Evolutionary conservation across 2,329 filamentous ascomycete genomes (phyloP), one percentile per base, ranked within the genome.

Genomic region (Emmonsiellopsis sp.): DNA sequence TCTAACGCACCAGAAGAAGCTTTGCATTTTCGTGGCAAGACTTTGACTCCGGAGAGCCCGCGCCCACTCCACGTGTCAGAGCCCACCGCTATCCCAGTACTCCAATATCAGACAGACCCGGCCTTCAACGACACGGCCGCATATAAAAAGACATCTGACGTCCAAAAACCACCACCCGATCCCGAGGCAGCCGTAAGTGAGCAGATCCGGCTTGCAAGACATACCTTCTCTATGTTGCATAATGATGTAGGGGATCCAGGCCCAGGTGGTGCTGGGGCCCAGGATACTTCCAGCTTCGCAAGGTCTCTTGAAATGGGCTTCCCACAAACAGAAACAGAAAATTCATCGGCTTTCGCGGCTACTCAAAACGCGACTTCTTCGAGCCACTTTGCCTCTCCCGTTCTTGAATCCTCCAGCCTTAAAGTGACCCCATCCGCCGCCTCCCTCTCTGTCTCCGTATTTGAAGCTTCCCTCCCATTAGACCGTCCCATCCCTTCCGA

Each of bases 81-180:
- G 68, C 83, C 84, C 51, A 78, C 82, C 61, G 85, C 82, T 61
- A 86, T 87, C 55, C 83, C 84, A 54, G 79, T 88, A 52, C 75
- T 87, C 64, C 79, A 83, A 65, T 83, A 84, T 66, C 83, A 86
- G 72, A 87, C 82, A 79, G 84, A 88, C 70, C 82, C 83, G 52
- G 73, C 79, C 61, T 85, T 86, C 75, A 84, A 85, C 71, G 82
- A 85, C 67, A 82, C 82, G 53, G 76, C 82, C 52, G 78, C 77
- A 57, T 80, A 81, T 67, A 74, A 74, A 56, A 79, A 74, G 63
- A 67, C 67, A 40, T 54, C 57, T 50, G 55, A 62, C 47, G 57
- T 60, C 53, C 62, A 61, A 52, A 53, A 61, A 20, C 38, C 40
- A 20, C 51, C 54, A 26, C 47, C 38, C 41, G 54, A 59, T n/a